These are phyloP conservation scores for Polygonum maritimum DNA, from an alignment of 148 eudicot species.

Conservation along the genomic window DNA sequence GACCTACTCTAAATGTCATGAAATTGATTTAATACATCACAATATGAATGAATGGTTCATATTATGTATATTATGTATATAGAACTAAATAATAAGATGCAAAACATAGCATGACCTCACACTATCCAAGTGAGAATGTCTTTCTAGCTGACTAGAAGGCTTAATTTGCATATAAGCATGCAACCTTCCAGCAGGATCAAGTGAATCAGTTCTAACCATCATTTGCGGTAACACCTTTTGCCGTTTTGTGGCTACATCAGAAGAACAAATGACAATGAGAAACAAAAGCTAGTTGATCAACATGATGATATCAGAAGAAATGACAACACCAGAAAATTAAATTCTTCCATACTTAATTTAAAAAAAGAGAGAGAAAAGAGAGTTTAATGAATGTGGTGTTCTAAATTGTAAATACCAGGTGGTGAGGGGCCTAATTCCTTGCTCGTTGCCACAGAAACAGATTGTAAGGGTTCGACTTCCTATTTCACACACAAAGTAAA, in stretches of 20 bases:
- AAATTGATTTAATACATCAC: neutral
- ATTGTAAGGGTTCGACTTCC: conserved; percentile 44
- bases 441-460: conserved; percentile 22
- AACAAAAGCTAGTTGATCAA: conserved; percentile 1
- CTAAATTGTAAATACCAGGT: conserved; percentile 23
- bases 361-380: neutral
- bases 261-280: conserved; percentile 5
- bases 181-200: conserved; percentile 92
- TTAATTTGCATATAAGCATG: conserved; percentile 87
- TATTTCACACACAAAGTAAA: conserved; percentile 21
- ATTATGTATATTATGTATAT: neutral
- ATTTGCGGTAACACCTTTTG: conserved; percentile 62
- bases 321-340: neutral
- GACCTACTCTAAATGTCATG: conserved; percentile 41
- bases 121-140: conserved; percentile 42
- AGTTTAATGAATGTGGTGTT: neutral
- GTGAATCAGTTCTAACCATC: conserved; percentile 84
- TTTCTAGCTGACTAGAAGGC: conserved; percentile 48
- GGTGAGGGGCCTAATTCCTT: conserved; percentile 37
- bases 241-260: conserved; percentile 31
- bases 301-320: neutral
- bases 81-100: neutral
- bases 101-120: conserved; percentile 40
- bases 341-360: neutral
- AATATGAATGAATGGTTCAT: neutral